Conservation (phyloP, 139 green algal species). For the Zygnema cylindricum region DNA sequence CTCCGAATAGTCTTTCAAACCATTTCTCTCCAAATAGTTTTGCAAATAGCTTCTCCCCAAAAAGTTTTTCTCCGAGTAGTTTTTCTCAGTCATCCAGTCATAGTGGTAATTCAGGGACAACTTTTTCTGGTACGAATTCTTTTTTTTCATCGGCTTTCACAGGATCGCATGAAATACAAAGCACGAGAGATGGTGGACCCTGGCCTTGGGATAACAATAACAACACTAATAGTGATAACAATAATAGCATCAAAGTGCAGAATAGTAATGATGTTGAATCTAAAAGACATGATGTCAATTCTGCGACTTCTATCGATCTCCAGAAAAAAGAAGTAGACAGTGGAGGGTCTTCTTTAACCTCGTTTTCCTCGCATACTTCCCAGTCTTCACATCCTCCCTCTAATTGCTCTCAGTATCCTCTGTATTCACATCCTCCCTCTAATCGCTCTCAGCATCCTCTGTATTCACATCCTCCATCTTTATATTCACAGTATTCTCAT, state of each 20-base stretch:
- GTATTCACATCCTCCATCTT: no score
- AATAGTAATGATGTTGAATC: not conserved
- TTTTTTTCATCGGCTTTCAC: not conserved
- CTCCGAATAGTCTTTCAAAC: no score
- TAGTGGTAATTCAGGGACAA: not conserved
- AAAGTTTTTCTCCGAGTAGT: not conserved
- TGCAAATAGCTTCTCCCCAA: no score
- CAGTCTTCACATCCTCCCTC: no score
- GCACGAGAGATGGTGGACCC: not conserved
- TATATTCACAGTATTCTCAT: no score
- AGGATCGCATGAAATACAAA: not conserved
- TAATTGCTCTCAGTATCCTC: no score
- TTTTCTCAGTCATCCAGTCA: not conserved
- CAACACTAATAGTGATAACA: not conserved
- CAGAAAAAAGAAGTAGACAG: not conserved
- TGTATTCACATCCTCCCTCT: no score
- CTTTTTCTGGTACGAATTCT: not conserved
- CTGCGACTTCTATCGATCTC: no score
- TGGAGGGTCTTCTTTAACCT: no score
- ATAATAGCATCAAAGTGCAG: not conserved
- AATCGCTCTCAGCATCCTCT: no score
- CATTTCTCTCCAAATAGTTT: no score
- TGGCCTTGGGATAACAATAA: not conserved
- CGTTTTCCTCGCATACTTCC: no score
- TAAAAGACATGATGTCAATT: not conserved